phyloP scores from a whole-genome alignment of 805 yeast genomes.

The Candida sanyiensis region DNA sequence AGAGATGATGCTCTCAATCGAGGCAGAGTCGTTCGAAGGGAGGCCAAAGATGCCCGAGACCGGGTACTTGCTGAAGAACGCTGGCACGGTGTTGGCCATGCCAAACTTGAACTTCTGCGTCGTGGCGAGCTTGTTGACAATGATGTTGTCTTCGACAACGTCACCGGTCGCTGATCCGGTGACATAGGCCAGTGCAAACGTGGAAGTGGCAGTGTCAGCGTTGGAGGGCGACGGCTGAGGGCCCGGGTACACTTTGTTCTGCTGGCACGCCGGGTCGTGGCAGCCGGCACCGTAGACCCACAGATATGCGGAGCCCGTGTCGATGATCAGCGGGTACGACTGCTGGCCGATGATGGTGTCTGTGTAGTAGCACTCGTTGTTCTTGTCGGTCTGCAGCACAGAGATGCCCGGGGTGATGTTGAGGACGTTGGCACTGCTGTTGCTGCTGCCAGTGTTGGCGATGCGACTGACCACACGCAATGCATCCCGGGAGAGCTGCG shows the following conservation, averaged over 20 bases:
- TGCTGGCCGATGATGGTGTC: conserved; percentile 35
- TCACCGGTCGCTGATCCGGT: conserved; percentile 49
- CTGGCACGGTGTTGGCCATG: conserved; percentile 46
- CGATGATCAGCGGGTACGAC: conserved; percentile 49
- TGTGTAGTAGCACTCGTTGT: conserved; percentile 33
- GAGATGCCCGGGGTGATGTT: conserved; percentile 27
- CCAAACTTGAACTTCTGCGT: conserved; percentile 45
- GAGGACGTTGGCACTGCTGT: conserved; percentile 12
- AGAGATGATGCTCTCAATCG: conserved; percentile 36
- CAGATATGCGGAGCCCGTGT: conserved; percentile 59
- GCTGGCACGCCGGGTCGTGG: conserved; percentile 37
- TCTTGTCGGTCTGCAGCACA: conserved; percentile 22
- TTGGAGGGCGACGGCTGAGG: too few relatives aligned
- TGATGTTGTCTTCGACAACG: conserved; percentile 33
- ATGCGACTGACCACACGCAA: not conserved
- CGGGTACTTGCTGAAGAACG: conserved; percentile 44
- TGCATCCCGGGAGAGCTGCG: not conserved
- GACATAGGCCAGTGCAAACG: conserved; percentile 47
- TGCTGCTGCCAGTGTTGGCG: not conserved
- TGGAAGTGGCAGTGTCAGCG: conserved; percentile 20
- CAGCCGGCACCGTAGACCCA: conserved; percentile 59
- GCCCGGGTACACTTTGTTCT: conserved; percentile 25
- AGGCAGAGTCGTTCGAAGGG: conserved; percentile 38
- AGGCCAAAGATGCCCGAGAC: conserved; percentile 60
- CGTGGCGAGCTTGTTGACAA: conserved; percentile 28